phyloP scores from a whole-genome alignment of 2,329 filamentous ascomycete genomes.

The Orbilia javanica region DNA sequence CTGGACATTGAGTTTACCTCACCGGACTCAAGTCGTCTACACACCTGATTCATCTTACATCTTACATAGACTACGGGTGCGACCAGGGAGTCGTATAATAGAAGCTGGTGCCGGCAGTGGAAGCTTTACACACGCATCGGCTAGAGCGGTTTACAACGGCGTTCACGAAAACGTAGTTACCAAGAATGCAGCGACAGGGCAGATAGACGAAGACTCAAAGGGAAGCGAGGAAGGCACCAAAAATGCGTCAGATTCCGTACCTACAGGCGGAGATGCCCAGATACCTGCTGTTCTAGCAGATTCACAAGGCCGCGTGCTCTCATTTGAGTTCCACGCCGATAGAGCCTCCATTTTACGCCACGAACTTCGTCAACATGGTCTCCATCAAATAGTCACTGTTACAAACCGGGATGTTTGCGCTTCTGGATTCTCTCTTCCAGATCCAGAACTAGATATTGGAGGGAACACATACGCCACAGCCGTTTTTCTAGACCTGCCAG shows the following conservation, averaged over 20 bases:
- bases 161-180: constrained; percentile 62
- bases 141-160: constrained; percentile 80
- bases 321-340: constrained; percentile 83
- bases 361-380: constrained; percentile 77
- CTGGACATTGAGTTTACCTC: constrained; percentile 83
- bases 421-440: constrained; percentile 72
- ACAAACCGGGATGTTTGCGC: constrained; percentile 84
- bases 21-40: constrained; percentile 87
- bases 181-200: not conserved
- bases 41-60: constrained; percentile 89
- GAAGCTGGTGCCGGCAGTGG: constrained; percentile 86
- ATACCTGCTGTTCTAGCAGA: constrained; percentile 57
- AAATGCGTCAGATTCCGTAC: not conserved
- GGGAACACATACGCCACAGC: constrained; percentile 75
- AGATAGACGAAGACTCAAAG: not conserved
- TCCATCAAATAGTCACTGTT: constrained; percentile 76
- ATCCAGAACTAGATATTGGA: constrained; percentile 64
- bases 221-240: not conserved
- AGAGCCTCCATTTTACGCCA: constrained; percentile 77
- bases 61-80: constrained; percentile 78
- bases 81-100: constrained; percentile 79
- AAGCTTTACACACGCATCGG: constrained; percentile 84
- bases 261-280: not conserved
- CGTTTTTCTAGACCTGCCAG: constrained; percentile 83
- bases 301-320: constrained; percentile 78